Conservation (phyloP, 1,139 yeast species). For the Waltiozyma sp. region DNA sequence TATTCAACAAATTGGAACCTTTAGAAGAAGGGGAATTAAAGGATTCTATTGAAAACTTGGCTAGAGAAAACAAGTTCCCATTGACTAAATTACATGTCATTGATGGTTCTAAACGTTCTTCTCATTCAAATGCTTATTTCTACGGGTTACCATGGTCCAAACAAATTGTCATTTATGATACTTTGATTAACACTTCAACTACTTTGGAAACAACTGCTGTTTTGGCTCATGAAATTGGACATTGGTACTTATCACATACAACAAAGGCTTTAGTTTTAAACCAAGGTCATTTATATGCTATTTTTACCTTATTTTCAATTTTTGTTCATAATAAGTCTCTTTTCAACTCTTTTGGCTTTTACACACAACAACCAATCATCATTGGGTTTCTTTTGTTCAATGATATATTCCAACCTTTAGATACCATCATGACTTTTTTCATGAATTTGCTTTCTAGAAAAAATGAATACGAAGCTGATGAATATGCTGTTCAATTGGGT, state of each 20-base stretch:
- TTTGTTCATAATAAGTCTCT: slow-evolving; percentile 72
- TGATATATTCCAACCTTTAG: slow-evolving; percentile 70
- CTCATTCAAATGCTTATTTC: slow-evolving; percentile 94
- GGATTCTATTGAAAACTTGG: slow-evolving; percentile 68
- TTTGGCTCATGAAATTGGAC: slow-evolving; percentile 94
- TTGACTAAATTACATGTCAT: slow-evolving; percentile 73
- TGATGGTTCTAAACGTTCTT: slow-evolving; percentile 91
- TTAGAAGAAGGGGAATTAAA: slow-evolving; percentile 85
- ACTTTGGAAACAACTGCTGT: slow-evolving; percentile 84
- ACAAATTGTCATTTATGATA: slow-evolving; percentile 87
- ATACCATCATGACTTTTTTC: slow-evolving; percentile 52
- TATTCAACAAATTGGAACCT: slow-evolving; percentile 85
- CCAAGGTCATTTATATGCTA: slow-evolving; percentile 52
- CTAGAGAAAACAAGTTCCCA: slow-evolving; percentile 71
- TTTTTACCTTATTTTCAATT: slow-evolving; percentile 65
- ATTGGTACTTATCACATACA: slow-evolving; percentile 87
- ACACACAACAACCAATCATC: slow-evolving; percentile 50
- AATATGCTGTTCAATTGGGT: slow-evolving; percentile 67
- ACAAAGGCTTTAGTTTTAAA: slow-evolving; percentile 54
- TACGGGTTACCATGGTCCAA: slow-evolving; percentile 95
- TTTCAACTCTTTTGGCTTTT: slow-evolving; percentile 71
- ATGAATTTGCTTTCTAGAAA: slow-evolving; percentile 68
- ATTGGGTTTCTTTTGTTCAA: slow-evolving; percentile 71
- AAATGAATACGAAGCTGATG: slow-evolving; percentile 90
- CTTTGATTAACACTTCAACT: slow-evolving; percentile 71